phyloP scores from a whole-genome alignment of 116 monocot species.

The Iris pallida region DNA sequence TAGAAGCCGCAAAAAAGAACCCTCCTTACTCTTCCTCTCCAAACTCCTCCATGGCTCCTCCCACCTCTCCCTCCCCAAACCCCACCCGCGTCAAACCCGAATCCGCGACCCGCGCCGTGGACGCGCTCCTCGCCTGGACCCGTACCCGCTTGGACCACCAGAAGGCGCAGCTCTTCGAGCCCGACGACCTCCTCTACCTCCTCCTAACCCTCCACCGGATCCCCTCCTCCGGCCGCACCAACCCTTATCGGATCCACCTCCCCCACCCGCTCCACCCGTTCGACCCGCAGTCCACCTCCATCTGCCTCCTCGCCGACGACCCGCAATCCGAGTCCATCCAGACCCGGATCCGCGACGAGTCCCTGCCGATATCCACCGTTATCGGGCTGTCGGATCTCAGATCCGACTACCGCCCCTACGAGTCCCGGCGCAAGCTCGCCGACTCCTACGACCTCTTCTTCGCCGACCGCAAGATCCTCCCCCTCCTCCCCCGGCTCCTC shows the following conservation, averaged over 20 bases:
- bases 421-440: slow-evolving; percentile 66
- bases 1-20: too few species aligned
- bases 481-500: slow-evolving; percentile 61
- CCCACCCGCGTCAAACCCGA: neutral
- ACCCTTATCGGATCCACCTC: slow-evolving; percentile 58
- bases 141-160: slow-evolving; percentile 20
- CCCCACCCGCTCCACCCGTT: slow-evolving; percentile 49
- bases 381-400: slow-evolving; percentile 45
- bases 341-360: slow-evolving; percentile 14
- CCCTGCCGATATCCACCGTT: slow-evolving; percentile 47
- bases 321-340: slow-evolving; percentile 18
- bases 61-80: neutral
- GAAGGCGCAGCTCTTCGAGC: slow-evolving; percentile 59
- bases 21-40: too few species aligned
- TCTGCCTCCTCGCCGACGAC: slow-evolving; percentile 71
- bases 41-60: too few species aligned
- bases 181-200: slow-evolving; percentile 72
- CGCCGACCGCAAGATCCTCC: slow-evolving; percentile 67
- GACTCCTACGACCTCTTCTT: slow-evolving; percentile 80
- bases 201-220: slow-evolving; percentile 45
- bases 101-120: slow-evolving; percentile 26
- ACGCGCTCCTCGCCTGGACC: slow-evolving; percentile 54
- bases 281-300: slow-evolving; percentile 27
- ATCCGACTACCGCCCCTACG: slow-evolving; percentile 61
- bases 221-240: slow-evolving; percentile 38